These are phyloP conservation scores for Alternaria gaisen DNA, from an alignment of 2,329 filamentous ascomycete species.

Conservation along the genomic window DNA sequence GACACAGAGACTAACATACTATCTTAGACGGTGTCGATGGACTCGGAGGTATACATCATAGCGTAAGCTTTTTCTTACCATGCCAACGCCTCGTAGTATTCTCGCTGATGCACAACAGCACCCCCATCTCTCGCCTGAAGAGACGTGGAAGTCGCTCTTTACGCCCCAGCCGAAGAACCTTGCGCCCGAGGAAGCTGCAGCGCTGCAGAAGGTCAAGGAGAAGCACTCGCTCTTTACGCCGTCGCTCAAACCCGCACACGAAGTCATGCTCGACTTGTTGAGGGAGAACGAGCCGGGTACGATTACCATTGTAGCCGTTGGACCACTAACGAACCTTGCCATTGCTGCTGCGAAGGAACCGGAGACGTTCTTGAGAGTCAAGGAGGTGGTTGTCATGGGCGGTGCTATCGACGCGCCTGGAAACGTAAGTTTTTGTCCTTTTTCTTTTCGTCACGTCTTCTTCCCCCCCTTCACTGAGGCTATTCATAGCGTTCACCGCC, in stretches of 20 bases:
- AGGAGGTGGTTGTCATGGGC: conserved; percentile 96
- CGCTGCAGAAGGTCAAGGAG: conserved; percentile 49
- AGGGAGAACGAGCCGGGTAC: conserved; percentile 82
- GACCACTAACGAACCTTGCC: conserved; percentile 92
- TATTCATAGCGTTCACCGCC: conserved; percentile 13
- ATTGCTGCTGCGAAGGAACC: conserved; percentile 88
- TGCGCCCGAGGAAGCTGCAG: conserved; percentile 43
- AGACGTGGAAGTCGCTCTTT: conserved; percentile 60
- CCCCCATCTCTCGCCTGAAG: conserved; percentile 57
- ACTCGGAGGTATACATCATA: conserved; percentile 59
- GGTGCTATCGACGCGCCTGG: conserved; percentile 81
- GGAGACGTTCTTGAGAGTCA: conserved; percentile 85
- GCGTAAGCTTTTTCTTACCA: conserved; percentile 37
- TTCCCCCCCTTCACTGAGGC: conserved; percentile 15
- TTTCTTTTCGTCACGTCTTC: neutral
- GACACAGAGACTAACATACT: conserved; percentile 8
- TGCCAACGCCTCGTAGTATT: neutral
- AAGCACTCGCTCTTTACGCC: conserved; percentile 71
- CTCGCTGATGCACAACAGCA: conserved; percentile 46
- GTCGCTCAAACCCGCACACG: conserved; percentile 76
- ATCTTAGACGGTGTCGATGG: conserved; percentile 58
- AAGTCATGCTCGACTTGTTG: conserved; percentile 89
- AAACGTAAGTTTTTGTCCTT: conserved; percentile 63
- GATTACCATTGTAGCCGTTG: conserved; percentile 88
- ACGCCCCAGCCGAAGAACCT: conserved; percentile 44